Conservation (phyloP, 2,329 filamentous ascomycete species). For the Fusarium sp. region DNA sequence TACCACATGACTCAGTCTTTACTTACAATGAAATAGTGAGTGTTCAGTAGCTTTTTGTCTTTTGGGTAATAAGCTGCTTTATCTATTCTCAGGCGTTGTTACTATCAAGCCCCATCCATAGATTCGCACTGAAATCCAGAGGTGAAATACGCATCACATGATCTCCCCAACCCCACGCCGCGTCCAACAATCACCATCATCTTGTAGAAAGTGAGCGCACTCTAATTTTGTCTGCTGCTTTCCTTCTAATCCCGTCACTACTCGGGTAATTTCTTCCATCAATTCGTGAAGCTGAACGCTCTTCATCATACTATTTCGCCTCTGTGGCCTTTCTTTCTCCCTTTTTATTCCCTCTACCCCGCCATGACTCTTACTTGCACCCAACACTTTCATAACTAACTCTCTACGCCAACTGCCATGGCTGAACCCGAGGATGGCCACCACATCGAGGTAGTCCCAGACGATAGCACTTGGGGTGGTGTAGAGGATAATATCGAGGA, state of each 20-base stretch:
- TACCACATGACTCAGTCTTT: no score
- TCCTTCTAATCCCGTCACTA: not conserved
- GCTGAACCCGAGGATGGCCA: conserved; percentile 33
- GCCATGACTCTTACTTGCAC: conserved; percentile 28
- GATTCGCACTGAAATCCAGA: not conserved
- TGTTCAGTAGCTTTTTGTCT: not conserved
- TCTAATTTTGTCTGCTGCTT: not conserved
- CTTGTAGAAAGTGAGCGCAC: conserved; percentile 21
- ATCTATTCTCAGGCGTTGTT: not conserved
- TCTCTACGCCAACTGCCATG: conserved; percentile 27
- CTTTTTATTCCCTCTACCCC: conserved; percentile 12
- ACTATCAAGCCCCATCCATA: not conserved
- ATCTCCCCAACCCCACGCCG: conserved; percentile 31
- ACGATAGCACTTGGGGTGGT: conserved; percentile 63
- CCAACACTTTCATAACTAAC: conserved; percentile 13
- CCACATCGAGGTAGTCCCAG: conserved; percentile 37
- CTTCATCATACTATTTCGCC: not conserved
- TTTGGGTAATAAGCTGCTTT: not conserved
- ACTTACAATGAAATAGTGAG: not conserved
- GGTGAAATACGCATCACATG: conserved; percentile 26
- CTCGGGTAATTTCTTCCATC: not conserved
- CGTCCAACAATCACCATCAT: conserved; percentile 23
- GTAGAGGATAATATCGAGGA: conserved; percentile 74
- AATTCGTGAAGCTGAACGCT: rapidly evolving
- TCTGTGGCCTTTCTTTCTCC: not conserved